Evolutionary conservation across 2,329 filamentous ascomycete genomes (phyloP), one percentile per base, ranked within the genome.

Genomic region (Ophiostoma ulmi): DNA sequence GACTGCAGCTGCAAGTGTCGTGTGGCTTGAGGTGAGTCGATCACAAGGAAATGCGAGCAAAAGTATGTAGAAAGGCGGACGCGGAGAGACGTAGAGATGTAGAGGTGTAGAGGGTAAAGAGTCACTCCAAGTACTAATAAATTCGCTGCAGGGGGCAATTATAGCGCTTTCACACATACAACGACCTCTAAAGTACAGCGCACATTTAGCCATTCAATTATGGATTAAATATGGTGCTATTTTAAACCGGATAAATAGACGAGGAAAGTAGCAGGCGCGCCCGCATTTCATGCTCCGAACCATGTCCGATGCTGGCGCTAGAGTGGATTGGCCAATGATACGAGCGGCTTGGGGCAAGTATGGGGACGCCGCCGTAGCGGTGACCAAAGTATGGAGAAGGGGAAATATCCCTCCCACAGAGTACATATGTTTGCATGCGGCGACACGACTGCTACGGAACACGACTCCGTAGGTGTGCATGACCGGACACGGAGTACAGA

Each of bases 1-100:
- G 70, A 68, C 67, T 52, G 66, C 66, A 58, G 70, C 55, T 58
- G 67, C 65, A 39, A 48, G 68, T 58, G 38, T 41, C 55, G 41
- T 65, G 63, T 36, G 63, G 44, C n/a, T 65, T 39, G 36, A 61
- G 58, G 58, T 61, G 58, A 63, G 58, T 36, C 26, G 58, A 63
- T 63, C 58, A 63, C 58, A 63, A 36, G 58, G 22, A 63, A 63
- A 63, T 36, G 58, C 26, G n/a, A 11, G 52, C n/a, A 26, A 10
- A 26, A 8, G 22, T 11, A 22, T 31, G 31, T 3, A 31, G 31
- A 26, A 58, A 58, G n/a, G 52, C 22, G 52, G 52, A 58, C 17
- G 22, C 52, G 52, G 13, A 7, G n/a, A 58, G n/a, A 17, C n/a
- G 52, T 20, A 7, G n/a, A n/a, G n/a, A n/a, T n/a, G n/a, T n/a